These are phyloP conservation scores for Rasamsonia emersonii DNA, from an alignment of 2,329 filamentous ascomycete genomes.

Conservation along the genomic window DNA sequence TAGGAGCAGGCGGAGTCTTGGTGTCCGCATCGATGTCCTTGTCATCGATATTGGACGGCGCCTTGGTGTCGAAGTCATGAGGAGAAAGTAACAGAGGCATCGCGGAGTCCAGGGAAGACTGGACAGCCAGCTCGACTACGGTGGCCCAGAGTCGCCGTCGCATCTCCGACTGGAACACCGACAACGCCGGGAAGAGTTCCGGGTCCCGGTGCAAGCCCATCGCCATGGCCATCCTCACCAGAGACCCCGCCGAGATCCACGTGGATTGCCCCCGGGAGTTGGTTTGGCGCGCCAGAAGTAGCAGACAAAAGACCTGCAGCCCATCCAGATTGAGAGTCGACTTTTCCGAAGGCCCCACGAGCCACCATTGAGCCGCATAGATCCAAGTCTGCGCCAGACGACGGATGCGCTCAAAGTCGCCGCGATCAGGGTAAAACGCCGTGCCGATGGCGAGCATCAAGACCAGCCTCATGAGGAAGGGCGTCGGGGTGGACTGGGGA, in stretches of 20 bases:
- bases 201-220: slow-evolving; percentile 44
- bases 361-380: slow-evolving; percentile 28
- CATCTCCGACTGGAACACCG: slow-evolving; percentile 36
- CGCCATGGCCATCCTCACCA: slow-evolving; percentile 45
- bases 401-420: slow-evolving; percentile 8
- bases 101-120: slow-evolving; percentile 47
- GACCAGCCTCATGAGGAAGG: slow-evolving; percentile 20
- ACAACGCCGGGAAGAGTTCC: slow-evolving; percentile 23
- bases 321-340: slow-evolving; percentile 19
- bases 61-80: slow-evolving; percentile 40
- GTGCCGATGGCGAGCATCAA: slow-evolving; percentile 26
- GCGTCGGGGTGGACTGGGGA: slow-evolving; percentile 10
- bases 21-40: slow-evolving; percentile 34
- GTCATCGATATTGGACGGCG: slow-evolving; percentile 46
- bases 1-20: slow-evolving; percentile 19
- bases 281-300: slow-evolving; percentile 22
- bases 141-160: slow-evolving; percentile 50
- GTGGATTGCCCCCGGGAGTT: slow-evolving; percentile 15
- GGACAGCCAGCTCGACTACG: slow-evolving; percentile 49
- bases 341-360: slow-evolving; percentile 25
- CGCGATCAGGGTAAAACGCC: slow-evolving; percentile 14
- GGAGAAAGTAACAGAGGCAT: slow-evolving; percentile 40
- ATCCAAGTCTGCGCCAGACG: slow-evolving; percentile 18
- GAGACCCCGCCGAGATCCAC: slow-evolving; percentile 40
- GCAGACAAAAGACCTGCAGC: slow-evolving; percentile 27